Percentiles rank a stretch among this genome's conserved stretches.
Conservation (phyloP, 2,329 filamentous ascomycete species). For the Dactylellina leptospora region DNA sequence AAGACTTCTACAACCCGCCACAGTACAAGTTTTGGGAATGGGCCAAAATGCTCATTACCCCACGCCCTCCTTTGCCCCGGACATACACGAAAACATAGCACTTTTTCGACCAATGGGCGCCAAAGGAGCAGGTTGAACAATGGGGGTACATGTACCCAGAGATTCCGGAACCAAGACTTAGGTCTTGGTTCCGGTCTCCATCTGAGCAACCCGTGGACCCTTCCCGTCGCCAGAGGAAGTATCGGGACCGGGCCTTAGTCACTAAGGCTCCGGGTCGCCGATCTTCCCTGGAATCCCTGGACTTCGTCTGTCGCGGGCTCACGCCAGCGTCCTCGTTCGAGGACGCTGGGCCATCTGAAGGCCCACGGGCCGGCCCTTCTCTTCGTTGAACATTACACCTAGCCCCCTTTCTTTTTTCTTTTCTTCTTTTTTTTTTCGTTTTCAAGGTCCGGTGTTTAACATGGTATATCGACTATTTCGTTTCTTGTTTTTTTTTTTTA, state of each 20-base stretch:
- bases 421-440: slow-evolving; percentile 1
- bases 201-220: no score
- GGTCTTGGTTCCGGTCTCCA: slow-evolving; percentile 39
- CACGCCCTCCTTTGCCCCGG: slow-evolving; percentile 13
- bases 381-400: no score
- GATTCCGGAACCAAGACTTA: slow-evolving; percentile 12
- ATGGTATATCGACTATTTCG: slow-evolving; percentile 25
- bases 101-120: slow-evolving; percentile 22
- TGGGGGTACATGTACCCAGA: slow-evolving; percentile 36
- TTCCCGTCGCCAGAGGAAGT: no score
- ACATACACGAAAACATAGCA: slow-evolving; percentile 23
- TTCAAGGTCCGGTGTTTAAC: slow-evolving; percentile 33
- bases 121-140: slow-evolving; percentile 21
- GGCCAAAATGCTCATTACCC: slow-evolving; percentile 35
- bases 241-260: no score
- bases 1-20: slow-evolving; percentile 26
- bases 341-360: no score
- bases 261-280: no score
- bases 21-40: slow-evolving; percentile 29
- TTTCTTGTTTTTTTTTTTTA: slow-evolving; percentile 9
- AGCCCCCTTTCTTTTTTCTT: not conserved
- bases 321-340: no score
- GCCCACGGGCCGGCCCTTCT: no score
- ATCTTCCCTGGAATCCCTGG: no score
- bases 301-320: no score